Conservation (phyloP, 805 yeast species). For the Candida ascalaphidarum region DNA sequence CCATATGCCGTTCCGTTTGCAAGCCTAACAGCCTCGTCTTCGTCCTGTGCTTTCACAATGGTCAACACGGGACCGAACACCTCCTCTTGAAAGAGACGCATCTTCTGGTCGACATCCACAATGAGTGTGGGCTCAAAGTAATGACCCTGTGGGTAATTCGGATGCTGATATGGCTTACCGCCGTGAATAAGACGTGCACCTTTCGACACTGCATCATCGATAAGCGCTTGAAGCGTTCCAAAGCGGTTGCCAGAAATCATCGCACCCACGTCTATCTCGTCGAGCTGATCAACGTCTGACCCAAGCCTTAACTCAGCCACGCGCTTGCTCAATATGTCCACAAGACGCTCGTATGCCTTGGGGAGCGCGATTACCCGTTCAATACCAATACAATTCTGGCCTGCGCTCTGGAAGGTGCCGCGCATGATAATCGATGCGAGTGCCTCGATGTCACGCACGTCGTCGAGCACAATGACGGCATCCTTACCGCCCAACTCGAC, state of each 20-base stretch:
- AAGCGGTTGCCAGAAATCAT: conserved; percentile 78
- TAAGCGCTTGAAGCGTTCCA: conserved; percentile 52
- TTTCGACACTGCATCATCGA: conserved; percentile 62
- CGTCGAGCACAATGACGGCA: conserved; percentile 80
- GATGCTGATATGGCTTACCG: conserved; percentile 75
- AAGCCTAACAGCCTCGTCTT: conserved; percentile 61
- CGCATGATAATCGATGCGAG: conserved; percentile 70
- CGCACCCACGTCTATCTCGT: conserved; percentile 94
- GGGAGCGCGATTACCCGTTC: conserved; percentile 86
- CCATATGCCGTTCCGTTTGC: conserved; percentile 88
- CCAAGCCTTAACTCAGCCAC: conserved; percentile 67
- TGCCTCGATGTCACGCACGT: conserved; percentile 51
- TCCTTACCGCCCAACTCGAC: conserved; percentile 97
- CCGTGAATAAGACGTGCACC: conserved; percentile 84
- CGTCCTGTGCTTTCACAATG: conserved; percentile 60
- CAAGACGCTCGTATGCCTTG: conserved; percentile 54
- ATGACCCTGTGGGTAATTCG: conserved; percentile 92
- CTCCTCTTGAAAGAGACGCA: conserved; percentile 81
- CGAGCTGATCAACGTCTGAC: conserved; percentile 84
- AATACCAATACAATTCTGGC: conserved; percentile 97
- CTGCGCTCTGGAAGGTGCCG: conserved; percentile 95
- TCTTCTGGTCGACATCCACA: conserved; percentile 64
- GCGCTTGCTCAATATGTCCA: conserved; percentile 46
- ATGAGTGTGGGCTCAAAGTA: conserved; percentile 87
- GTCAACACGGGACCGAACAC: conserved; percentile 91